Base-by-base conservation (phyloP, 2,329 filamentous ascomycete species). In the Aureobasidium sp. region DNA sequence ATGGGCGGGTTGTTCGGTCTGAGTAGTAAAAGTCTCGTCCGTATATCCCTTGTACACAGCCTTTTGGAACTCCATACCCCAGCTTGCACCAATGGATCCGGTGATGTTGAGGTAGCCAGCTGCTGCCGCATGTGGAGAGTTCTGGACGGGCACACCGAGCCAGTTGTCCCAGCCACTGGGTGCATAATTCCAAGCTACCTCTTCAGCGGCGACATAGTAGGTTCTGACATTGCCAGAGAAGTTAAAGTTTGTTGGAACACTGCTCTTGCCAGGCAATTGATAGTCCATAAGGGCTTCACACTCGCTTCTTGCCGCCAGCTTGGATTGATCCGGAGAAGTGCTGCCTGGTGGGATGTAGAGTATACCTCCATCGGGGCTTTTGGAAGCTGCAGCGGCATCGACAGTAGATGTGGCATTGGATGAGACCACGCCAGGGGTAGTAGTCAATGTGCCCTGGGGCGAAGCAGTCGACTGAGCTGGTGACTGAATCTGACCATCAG, bases 11-110 rank as follows among this genome's bases (percentile, higher is more conserved):
- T 72, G 68, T 36, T 66, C 62, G 15, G 63, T 64, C 26, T 60
- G 48, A 3, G 63, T 53, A 4, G 51, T 65, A 62, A 72, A 71
- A n/a, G 61, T 65, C 10, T 60, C 50, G 41, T 70, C 70, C 8
- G 70, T 73, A 62, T 73, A 72, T 9, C 70, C 71, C n/a, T 67
- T 66, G 61, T 72, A 71, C 8, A 71, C 60, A 6, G 69, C 71
- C 52, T 73, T 73, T 10, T 67, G 61, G 63, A 64, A 72, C 12
- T 63, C 71, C 3, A 67, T 68, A 17, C 66, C 67, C 34, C 61
- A 65, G 50, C 60, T 34, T 51, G 64, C 48, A 44, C 59, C 26
- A 55, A 65, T 46, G 55, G 68, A 53, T 5, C 58, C 58, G 4
- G 66, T 68, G 42, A 64, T 32, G 37, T 64, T 62, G 23, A 69